Percentiles rank a stretch among this genome's conserved stretches.
phyloP scores from a whole-genome alignment of 306 rosid genomes.

The Spatholobus suberectus region DNA sequence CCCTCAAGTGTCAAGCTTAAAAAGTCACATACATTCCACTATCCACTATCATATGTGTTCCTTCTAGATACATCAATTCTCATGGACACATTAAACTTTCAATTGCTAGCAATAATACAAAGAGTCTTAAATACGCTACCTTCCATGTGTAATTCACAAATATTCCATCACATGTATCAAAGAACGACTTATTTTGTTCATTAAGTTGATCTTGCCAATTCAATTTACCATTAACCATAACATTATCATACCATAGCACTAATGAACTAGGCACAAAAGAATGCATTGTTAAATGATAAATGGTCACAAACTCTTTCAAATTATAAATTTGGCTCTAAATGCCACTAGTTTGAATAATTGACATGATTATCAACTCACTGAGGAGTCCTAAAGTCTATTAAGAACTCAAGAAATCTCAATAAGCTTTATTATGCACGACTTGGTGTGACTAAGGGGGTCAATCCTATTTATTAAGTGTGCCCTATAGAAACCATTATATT shows the following conservation, averaged over 20 bases:
- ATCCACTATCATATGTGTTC: conserved; percentile 79
- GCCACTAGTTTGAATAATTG: conserved; percentile 9
- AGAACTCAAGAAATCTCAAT: no score
- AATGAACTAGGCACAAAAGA: conserved; percentile 75
- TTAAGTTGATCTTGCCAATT: conserved; percentile 75
- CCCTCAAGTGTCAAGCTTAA: no score
- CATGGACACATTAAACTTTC: conserved; percentile 88
- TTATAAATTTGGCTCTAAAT: conserved; percentile 56
- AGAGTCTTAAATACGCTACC: conserved; percentile 72
- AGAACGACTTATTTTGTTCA: conserved; percentile 71
- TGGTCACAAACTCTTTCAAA: conserved; percentile 78
- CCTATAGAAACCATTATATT: no score
- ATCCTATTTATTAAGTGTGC: no score
- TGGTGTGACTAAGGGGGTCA: no score
- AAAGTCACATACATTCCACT: conserved; percentile 88
- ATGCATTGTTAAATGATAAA: conserved; percentile 73
- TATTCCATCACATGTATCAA: conserved; percentile 90
- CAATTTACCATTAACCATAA: conserved; percentile 68
- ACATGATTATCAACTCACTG: neutral
- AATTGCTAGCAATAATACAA: conserved; percentile 74
- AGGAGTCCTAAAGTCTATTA: no score
- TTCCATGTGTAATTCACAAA: conserved; percentile 81
- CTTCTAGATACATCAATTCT: conserved; percentile 94
- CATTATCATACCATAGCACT: conserved; percentile 90
- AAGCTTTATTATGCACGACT: no score